These are phyloP conservation scores for Akanthomyces dipterigenus DNA, from an alignment of 2,329 filamentous ascomycete species.

Conservation along the genomic window DNA sequence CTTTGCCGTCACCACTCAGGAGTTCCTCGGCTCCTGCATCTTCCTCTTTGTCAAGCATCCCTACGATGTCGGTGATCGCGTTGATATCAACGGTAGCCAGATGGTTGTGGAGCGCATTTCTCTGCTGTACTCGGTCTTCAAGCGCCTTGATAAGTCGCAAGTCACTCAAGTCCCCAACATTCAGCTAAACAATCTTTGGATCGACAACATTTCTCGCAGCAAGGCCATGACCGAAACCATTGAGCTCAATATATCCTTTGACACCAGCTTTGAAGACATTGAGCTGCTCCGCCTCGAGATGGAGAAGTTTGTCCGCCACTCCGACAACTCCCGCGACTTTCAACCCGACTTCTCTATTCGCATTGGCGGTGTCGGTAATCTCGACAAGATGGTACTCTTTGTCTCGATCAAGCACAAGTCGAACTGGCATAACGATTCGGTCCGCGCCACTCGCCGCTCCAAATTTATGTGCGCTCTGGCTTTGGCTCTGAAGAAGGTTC, in stretches of 20 bases:
- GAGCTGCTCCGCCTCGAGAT: slow-evolving; percentile 80
- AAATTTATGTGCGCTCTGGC: slow-evolving; percentile 97
- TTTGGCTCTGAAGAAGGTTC: slow-evolving; percentile 76
- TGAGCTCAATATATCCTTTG: slow-evolving; percentile 73
- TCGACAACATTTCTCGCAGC: slow-evolving; percentile 88
- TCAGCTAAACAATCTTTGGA: slow-evolving; percentile 83
- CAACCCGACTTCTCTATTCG: slow-evolving; percentile 74
- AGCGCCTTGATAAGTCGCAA: slow-evolving; percentile 74
- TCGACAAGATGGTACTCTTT: slow-evolving; percentile 80
- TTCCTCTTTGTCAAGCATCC: slow-evolving; percentile 99
- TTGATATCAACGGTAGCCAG: slow-evolving; percentile 66
- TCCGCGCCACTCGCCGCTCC: slow-evolving; percentile 74
- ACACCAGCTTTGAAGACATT: slow-evolving; percentile 83
- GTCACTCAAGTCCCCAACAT: slow-evolving; percentile 79
- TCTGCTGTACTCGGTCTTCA: slow-evolving; percentile 87
- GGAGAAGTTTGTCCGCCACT: slow-evolving; percentile 71
- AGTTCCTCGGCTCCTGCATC: slow-evolving; percentile 96
- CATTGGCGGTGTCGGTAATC: slow-evolving; percentile 69
- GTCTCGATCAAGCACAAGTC: slow-evolving; percentile 88
- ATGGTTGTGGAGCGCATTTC: slow-evolving; percentile 91
- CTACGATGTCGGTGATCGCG: slow-evolving; percentile 90
- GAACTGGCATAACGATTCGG: slow-evolving; percentile 81
- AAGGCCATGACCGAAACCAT: slow-evolving; percentile 87
- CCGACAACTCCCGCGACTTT: slow-evolving; percentile 89
- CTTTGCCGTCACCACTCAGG: slow-evolving; percentile 85